These are phyloP conservation scores for Eremochloa ophiuroides DNA, from an alignment of 176 grass and related monocot species.

Conservation along the genomic window DNA sequence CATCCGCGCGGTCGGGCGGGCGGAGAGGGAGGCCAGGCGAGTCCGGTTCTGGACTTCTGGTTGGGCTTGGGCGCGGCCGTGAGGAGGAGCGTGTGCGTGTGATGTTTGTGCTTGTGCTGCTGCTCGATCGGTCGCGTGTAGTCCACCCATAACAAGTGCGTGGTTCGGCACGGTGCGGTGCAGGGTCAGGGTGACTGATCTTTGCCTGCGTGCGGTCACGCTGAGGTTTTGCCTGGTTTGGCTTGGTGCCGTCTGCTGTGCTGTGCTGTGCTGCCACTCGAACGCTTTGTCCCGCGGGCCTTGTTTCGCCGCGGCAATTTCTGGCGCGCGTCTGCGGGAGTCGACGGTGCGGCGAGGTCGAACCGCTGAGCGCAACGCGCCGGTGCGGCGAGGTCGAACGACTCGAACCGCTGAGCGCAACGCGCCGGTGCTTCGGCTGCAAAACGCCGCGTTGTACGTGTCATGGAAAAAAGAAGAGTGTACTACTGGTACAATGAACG, in stretches of 20 bases:
- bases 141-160: neutral
- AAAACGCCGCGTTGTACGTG: neutral
- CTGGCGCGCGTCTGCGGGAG: neutral
- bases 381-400: too few relatives aligned
- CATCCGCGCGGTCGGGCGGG: neutral
- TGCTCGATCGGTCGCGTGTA: neutral
- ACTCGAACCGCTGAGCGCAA: too few relatives aligned
- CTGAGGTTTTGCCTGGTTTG: neutral
- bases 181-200: neutral
- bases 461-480: neutral
- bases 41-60: too few relatives aligned
- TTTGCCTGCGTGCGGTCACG: neutral
- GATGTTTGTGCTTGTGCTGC: slow-evolving; percentile 18
- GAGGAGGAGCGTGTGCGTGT: slow-evolving; percentile 25
- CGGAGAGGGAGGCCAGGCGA: neutral
- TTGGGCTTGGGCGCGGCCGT: neutral
- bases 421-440: neutral
- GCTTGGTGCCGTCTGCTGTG: too few relatives aligned
- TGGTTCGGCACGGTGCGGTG: neutral
- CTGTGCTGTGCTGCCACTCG: neutral
- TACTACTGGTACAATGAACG: neutral
- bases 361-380: too few relatives aligned
- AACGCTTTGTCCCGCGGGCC: neutral
- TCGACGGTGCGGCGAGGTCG: too few relatives aligned
- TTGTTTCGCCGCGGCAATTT: neutral